phyloP scores from a whole-genome alignment of 805 yeast species.

The Candida tibetensis region DNA sequence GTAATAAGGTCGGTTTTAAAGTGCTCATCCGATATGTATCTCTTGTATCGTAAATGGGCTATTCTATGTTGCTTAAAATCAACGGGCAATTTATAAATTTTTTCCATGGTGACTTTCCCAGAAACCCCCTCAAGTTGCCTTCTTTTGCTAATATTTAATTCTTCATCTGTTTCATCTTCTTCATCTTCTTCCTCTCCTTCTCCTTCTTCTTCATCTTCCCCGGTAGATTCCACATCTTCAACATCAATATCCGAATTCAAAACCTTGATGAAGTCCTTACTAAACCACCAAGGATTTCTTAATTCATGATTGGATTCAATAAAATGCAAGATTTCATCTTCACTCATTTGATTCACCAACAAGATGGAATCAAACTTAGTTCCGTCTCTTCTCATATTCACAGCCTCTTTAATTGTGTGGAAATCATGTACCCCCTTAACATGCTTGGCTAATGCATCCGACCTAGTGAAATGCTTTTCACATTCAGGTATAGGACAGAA shows the following conservation, averaged over 20 bases:
- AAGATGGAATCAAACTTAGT: neutral
- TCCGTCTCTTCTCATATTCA: slow-evolving; percentile 12
- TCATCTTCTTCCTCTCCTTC: slow-evolving; percentile 2
- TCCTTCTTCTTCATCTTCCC: neutral
- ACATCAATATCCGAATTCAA: slow-evolving; percentile 10
- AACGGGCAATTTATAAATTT: slow-evolving; percentile 26
- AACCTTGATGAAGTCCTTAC: slow-evolving; percentile 25
- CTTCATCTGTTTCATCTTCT: slow-evolving; percentile 2
- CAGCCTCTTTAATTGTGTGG: slow-evolving; percentile 36
- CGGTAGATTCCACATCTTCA: neutral
- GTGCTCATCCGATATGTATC: slow-evolving; percentile 2
- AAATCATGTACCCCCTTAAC: slow-evolving; percentile 59
- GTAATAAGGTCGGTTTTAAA: neutral
- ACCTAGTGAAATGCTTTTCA: slow-evolving; percentile 52
- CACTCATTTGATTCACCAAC: slow-evolving; percentile 4
- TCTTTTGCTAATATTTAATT: slow-evolving; percentile 1
- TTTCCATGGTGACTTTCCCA: slow-evolving; percentile 5
- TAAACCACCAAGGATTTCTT: slow-evolving; percentile 44
- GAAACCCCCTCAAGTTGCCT: slow-evolving; percentile 9
- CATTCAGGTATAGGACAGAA: slow-evolving; percentile 65
- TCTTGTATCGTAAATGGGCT: slow-evolving; percentile 32
- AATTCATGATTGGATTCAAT: slow-evolving; percentile 34
- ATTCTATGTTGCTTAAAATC: slow-evolving; percentile 33
- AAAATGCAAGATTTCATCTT: slow-evolving; percentile 23
- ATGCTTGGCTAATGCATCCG: slow-evolving; percentile 65